Evolutionary conservation across 306 rosid genomes (phyloP).

Genomic region (Fagus crenata): DNA sequence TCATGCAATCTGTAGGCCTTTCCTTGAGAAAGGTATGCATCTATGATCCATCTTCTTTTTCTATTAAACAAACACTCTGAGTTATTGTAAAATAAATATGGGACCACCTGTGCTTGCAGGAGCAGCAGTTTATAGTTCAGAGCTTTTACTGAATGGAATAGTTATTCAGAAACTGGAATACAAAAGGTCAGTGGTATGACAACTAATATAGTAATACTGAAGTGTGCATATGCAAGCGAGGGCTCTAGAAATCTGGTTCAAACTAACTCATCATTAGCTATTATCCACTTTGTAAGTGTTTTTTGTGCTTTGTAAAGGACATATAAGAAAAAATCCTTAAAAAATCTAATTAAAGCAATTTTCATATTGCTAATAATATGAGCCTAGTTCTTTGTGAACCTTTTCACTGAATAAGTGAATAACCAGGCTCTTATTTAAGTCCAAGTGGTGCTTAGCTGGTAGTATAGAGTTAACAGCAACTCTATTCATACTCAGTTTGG

Average conservation of each 20-base stretch:
- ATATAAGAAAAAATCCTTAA: not conserved
- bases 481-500: not conserved
- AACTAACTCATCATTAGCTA: not conserved
- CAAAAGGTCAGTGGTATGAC: slow-evolving; percentile 30
- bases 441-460: not conserved
- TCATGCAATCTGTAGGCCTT: slow-evolving; percentile 35
- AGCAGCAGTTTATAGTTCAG: slow-evolving; percentile 40
- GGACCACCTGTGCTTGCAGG: slow-evolving; percentile 38
- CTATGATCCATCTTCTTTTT: slow-evolving; percentile 17
- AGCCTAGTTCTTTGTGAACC: not conserved
- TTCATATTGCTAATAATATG: not conserved
- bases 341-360: not conserved
- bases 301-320: not conserved
- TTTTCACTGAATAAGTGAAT: not conserved
- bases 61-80: not conserved
- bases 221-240: not conserved
- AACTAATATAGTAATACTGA: not conserved
- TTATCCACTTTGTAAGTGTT: not conserved
- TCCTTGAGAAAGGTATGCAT: slow-evolving; percentile 41
- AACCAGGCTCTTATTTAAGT: not conserved
- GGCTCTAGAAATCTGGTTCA: not conserved
- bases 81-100: not conserved
- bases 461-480: not conserved
- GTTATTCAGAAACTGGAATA: slow-evolving; percentile 41
- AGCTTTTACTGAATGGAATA: slow-evolving; percentile 56